phyloP scores from a whole-genome alignment of 176 grass and related monocot genomes.

The Oryza punctata region DNA sequence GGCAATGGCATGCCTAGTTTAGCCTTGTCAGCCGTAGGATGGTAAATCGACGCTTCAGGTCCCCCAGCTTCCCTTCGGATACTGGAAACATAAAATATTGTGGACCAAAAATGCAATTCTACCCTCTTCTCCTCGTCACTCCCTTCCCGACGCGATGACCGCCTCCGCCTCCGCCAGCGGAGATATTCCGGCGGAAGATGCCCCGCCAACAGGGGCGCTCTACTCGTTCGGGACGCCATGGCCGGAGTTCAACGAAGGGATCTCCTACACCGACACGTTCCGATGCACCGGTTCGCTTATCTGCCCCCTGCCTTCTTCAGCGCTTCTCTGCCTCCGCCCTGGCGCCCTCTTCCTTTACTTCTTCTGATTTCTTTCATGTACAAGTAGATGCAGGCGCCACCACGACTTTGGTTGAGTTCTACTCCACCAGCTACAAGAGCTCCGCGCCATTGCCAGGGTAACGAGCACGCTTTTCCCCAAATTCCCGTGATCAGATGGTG shows the following conservation, averaged over 20 bases:
- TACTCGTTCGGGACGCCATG: conserved; percentile 77
- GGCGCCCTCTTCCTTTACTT: neutral
- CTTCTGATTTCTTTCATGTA: conserved; percentile 21
- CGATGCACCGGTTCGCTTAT: conserved; percentile 47
- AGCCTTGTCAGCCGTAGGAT: neutral
- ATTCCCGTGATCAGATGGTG: neutral
- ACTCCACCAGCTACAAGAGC: conserved; percentile 71
- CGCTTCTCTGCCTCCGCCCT: neutral
- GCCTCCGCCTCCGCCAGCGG: neutral
- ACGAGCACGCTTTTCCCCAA: neutral
- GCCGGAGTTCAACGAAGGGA: conserved; percentile 81
- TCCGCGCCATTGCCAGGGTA: conserved; percentile 79
- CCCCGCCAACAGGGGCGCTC: neutral
- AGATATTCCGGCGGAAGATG: conserved; percentile 10
- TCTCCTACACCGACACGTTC: conserved; percentile 75
- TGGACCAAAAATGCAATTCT: conserved; percentile 18
- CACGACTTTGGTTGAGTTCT: conserved; percentile 69
- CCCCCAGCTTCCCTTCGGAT: neutral
- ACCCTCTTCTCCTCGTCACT: neutral
- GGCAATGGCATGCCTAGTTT: neutral
- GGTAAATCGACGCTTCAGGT: neutral
- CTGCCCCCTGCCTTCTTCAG: neutral
- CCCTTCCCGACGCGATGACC: conserved; percentile 20
- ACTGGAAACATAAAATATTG: neutral
- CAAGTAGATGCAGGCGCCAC: conserved; percentile 26